A percentile compares a stretch with the other conserved stretches of the same genome.
These are phyloP conservation scores for Lithohypha guttulata DNA, from an alignment of 2,329 filamentous ascomycete genomes.

Conservation along the genomic window DNA sequence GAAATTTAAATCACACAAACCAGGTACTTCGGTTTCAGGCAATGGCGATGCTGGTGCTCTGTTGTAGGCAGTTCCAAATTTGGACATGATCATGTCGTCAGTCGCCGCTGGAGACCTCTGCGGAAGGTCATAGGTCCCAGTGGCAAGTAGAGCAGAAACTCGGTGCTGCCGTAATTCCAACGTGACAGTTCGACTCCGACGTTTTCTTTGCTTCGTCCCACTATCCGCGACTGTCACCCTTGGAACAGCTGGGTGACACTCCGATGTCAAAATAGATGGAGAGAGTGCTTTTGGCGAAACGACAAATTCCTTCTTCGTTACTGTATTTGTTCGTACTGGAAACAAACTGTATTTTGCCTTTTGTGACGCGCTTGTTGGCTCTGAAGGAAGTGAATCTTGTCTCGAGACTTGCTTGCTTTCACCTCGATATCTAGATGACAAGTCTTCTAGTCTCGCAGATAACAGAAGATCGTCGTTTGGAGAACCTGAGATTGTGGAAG, in stretches of 20 bases:
- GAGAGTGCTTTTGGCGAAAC: conserved; percentile 1
- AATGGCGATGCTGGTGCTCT: conserved; percentile 2
- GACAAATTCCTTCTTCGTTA: conserved; percentile 2
- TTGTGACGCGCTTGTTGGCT: conserved; percentile 4
- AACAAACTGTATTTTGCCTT: conserved; percentile 17
- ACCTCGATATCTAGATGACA: background rate
- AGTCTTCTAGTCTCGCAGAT: background rate
- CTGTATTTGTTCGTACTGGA: conserved; percentile 10
- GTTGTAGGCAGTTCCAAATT: conserved; percentile 1
- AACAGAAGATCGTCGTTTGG: background rate
- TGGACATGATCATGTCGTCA: conserved; percentile 7
- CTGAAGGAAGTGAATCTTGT: conserved; percentile 9
- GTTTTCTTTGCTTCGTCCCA: conserved; percentile 4
- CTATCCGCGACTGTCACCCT: no score
- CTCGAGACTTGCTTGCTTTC: background rate
- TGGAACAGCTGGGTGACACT: no score
- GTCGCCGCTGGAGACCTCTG: conserved; percentile 14
- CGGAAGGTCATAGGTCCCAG: conserved; percentile 3
- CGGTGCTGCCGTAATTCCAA: conserved; percentile 5
- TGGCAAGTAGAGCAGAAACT: conserved; percentile 1
- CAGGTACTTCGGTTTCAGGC: conserved; percentile 2
- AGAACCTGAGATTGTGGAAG: conserved; percentile 9
- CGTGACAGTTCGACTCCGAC: conserved; percentile 6
- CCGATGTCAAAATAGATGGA: conserved; percentile 3
- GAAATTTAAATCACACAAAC: background rate